These are phyloP conservation scores for Marasmius oreades DNA, from an alignment of 1,284 basidiomycete species.

Conservation along the genomic window DNA sequence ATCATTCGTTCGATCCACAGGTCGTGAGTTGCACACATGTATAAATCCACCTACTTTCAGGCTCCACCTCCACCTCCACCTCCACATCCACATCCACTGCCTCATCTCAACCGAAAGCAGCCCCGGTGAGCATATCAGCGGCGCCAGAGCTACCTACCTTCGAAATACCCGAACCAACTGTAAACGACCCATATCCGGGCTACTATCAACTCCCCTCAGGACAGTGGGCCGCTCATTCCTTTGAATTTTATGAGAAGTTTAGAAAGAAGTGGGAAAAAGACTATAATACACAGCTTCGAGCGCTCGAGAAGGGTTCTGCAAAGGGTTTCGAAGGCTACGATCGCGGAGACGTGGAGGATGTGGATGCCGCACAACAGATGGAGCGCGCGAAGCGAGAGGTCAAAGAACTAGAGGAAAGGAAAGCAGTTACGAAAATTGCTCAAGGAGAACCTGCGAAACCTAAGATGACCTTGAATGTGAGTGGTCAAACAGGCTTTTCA, in stretches of 20 bases:
- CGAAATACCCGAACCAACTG: constrained; percentile 71
- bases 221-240: constrained; percentile 75
- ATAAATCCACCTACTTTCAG: neutral
- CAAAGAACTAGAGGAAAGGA: constrained; percentile 68
- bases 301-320: constrained; percentile 59
- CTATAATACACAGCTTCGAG: constrained; percentile 66
- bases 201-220: constrained; percentile 86
- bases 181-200: constrained; percentile 79
- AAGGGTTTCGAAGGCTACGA: constrained; percentile 68
- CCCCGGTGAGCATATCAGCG: constrained; percentile 43
- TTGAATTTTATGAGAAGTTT: constrained; percentile 72
- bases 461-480: constrained; percentile 71
- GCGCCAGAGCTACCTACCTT: constrained; percentile 71
- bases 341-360: constrained; percentile 47
- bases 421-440: constrained; percentile 61
- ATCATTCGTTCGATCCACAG: neutral
- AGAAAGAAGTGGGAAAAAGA: constrained; percentile 67
- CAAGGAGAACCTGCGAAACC: constrained; percentile 53
- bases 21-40: neutral
- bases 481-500: constrained; percentile 15
- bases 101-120: constrained; percentile 35
- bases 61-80: constrained; percentile 22
- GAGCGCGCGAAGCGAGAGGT: constrained; percentile 68
- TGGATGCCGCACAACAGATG: constrained; percentile 72
- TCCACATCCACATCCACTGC: constrained; percentile 53